Base-by-base conservation (phyloP, 805 yeast species). In the Candida dajiaensis region DNA sequence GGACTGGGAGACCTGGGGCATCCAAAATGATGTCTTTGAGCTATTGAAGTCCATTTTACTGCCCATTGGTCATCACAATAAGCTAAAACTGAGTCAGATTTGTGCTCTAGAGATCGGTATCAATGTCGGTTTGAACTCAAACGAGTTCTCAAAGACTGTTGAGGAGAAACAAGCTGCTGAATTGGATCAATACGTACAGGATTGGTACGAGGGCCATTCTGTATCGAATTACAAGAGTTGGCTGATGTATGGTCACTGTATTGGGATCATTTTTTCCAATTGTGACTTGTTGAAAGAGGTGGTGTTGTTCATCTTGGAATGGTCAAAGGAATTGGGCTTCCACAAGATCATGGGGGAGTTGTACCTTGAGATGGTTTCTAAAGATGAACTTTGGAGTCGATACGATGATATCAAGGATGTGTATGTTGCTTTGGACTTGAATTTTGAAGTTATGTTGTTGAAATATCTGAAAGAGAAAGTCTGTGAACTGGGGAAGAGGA, bases 171-270 rank as follows among this genome's bases (percentile, higher is more conserved):
- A 48, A 20, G 37, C 51, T 6, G 22, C 35, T 19, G 38, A 45
- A 13, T 45, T 42, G 12, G 39, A 49, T 16, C 22, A 33, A 16
- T 38, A n/a, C 12, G 16, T 48, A 4, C 6, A 12, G 3, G 41
- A 43, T 1, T 38, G 52, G 41, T 52, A 52, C 35, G 54, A 53
- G 2, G n/a, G 42, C 18, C 40, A 40, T 2, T 29, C 42, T 9
- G 29, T 43, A 4, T 28, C 18, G 3, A 13, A 28, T 9, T 48
- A 42, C 22, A 40, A 48, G 13, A 46, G 46, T 3, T 51, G 50
- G 49, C 44, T 51, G 2, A 46, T 51, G 45, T 26, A 48, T 31
- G 56, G 58, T 2, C 56, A 54, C 20, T 45, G 49, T 8, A 35
- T 54, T 16, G 56, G 56, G 3, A 31, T 43, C 4, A 3, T 49